These are phyloP conservation scores for Ambispora gerdemannii DNA, from an alignment of 192 early-diverging fungal species.

Conservation along the genomic window DNA sequence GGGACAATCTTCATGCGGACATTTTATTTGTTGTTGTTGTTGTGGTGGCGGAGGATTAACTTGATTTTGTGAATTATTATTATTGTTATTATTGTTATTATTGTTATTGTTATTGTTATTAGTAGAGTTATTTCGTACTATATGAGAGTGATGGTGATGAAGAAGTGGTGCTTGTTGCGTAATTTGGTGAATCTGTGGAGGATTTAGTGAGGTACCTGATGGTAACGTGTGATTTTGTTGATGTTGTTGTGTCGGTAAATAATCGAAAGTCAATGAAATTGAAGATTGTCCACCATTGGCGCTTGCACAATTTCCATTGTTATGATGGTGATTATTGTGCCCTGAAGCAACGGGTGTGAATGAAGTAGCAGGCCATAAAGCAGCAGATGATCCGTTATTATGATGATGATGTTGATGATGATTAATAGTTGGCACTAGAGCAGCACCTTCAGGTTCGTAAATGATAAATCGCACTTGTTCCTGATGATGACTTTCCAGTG, in stretches of 20 bases:
- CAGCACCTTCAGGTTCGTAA: constrained; percentile 16
- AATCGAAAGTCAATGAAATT: neutral
- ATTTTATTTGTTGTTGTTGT: constrained; percentile 42
- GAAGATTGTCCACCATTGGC: neutral
- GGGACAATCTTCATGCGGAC: constrained; percentile 54
- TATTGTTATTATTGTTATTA: neutral
- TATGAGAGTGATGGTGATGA: neutral
- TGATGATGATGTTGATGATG: neutral
- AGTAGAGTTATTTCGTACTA: neutral
- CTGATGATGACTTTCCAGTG: neutral
- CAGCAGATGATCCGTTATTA: neutral
- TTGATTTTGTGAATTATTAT: neutral
- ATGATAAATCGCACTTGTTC: constrained; percentile 32
- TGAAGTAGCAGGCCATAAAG: neutral
- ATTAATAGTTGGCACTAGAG: constrained; percentile 6
- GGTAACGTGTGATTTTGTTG: neutral
- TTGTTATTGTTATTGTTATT: neutral
- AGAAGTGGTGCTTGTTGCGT: neutral
- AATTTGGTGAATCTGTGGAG: neutral
- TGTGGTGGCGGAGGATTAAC: constrained; percentile 1
- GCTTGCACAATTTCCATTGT: no score
- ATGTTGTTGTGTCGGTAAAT: neutral
- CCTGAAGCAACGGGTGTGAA: neutral
- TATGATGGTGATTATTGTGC: no score
- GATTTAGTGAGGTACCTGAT: neutral